Percentiles rank a stretch among this genome's conserved stretches.
Conservation (phyloP, 2,329 filamentous ascomycete species). For the Fusarium sp. region DNA sequence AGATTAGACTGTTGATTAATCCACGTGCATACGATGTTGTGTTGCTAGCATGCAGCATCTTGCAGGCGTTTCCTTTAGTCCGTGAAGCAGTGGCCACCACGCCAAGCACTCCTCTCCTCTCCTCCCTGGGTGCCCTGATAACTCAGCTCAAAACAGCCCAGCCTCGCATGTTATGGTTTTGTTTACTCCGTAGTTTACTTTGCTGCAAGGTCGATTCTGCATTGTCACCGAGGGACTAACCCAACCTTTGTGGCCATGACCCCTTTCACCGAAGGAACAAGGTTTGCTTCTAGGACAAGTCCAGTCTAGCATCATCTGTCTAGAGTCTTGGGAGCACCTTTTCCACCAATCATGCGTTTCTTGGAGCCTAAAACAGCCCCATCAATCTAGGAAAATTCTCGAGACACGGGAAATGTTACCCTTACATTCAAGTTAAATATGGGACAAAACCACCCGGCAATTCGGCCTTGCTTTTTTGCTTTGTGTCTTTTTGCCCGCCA, state of each 20-base stretch:
- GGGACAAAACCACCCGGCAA: neutral
- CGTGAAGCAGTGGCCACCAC: neutral
- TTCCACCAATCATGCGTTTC: neutral
- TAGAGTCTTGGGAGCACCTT: neutral
- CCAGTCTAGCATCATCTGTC: neutral
- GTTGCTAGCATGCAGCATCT: neutral
- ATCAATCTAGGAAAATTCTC: neutral
- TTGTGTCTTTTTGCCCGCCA: too few relatives aligned
- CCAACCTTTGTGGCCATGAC: neutral
- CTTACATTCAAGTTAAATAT: neutral
- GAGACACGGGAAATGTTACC: neutral
- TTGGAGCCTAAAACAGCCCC: neutral
- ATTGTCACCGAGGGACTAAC: neutral
- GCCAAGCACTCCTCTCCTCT: neutral
- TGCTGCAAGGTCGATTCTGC: neutral
- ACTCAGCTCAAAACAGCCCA: conserved; percentile 6
- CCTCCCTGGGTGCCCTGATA: neutral
- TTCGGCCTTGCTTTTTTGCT: neutral
- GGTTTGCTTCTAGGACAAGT: conserved; percentile 9
- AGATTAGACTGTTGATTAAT: conserved; percentile 11
- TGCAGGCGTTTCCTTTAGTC: conserved; percentile 5
- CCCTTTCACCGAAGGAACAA: conserved; percentile 1
- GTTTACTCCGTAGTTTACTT: neutral
- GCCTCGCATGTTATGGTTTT: neutral
- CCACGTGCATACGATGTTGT: conserved; percentile 10